phyloP scores from a whole-genome alignment of 345 rosid genomes.

The Lenwebbia sp. region DNA sequence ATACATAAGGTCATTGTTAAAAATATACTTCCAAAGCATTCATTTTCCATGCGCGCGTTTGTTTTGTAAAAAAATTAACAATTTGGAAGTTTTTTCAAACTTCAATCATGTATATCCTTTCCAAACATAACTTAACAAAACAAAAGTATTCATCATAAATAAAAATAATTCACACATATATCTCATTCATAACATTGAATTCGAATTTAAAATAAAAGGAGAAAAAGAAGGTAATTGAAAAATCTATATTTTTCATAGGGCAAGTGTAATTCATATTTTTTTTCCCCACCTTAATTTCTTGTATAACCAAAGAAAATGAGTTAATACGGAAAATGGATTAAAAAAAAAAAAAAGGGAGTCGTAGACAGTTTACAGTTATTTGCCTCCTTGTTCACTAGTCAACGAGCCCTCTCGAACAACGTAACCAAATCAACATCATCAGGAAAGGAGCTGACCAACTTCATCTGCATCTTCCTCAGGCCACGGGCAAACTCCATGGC shows the following conservation, averaged over 20 bases:
- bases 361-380: background rate
- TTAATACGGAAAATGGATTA: background rate
- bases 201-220: background rate
- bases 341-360: background rate
- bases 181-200: background rate
- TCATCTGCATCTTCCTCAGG: slow-evolving; percentile 42
- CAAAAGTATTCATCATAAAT: background rate
- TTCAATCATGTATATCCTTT: background rate
- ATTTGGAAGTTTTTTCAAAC: background rate
- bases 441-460: slow-evolving; percentile 27
- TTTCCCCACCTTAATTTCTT: background rate
- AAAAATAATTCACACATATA: background rate
- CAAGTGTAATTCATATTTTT: background rate
- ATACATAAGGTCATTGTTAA: too few relatives aligned
- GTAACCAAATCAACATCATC: slow-evolving; percentile 2
- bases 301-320: background rate
- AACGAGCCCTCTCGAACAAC: background rate
- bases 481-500: slow-evolving; percentile 26
- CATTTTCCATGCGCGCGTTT: background rate
- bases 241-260: background rate
- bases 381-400: background rate
- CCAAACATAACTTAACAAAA: background rate
- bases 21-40: too few relatives aligned
- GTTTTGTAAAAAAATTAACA: accelerated
- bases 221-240: background rate